Evolutionary conservation across 1,284 basidiomycete species (phyloP), one percentile per base, ranked within the genome.

Genomic region (Singerocomus inundabilis): DNA sequence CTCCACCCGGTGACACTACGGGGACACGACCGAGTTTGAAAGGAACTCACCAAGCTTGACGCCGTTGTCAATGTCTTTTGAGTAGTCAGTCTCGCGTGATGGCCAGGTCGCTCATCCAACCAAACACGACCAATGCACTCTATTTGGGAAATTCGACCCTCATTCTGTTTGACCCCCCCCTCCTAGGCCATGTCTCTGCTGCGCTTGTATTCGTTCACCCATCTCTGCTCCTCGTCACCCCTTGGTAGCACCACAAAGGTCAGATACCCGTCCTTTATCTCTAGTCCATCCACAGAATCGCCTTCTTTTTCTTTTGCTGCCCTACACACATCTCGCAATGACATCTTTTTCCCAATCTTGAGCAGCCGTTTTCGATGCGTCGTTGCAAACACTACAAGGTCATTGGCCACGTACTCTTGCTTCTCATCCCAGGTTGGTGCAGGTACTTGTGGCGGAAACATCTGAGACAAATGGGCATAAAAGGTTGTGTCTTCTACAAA

Each of bases 151-250:
- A 48, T 2, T 36, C 8, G 21, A 52, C 48, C 42, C 11, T n/a
- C 42, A 34, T 13, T 38, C 15, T 6, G 41, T 28, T 44, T 33
- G 26, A 49, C 48, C 54, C 55, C 54, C 32, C 45, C 32, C 41
- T 46, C n/a, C n/a, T n/a, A 62, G 5, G 26, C 49, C 33, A 42
- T 18, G 39, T 70, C 71, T 62, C 82, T 69, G 25, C 63, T 72
- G 61, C 72, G 77, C 74, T 98, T 98, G 75, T 85, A 95, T 53
- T 91, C 84, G n/a, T 87, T 84, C 26, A 98, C 80, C 94, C 95
- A 98, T 55, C 79, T 81, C 66, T 81, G 79, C 66, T 97, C 93
- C 49, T 80, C 79, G n/a, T 76, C 74, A 0, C 93, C 93, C 67
- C 85, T 93, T 2, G 89, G 88, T 48, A 97, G 65, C 8, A 98